These are phyloP conservation scores for Strobilomyces echinocephalus DNA, from an alignment of 768 basidiomycete species.

Conservation along the genomic window DNA sequence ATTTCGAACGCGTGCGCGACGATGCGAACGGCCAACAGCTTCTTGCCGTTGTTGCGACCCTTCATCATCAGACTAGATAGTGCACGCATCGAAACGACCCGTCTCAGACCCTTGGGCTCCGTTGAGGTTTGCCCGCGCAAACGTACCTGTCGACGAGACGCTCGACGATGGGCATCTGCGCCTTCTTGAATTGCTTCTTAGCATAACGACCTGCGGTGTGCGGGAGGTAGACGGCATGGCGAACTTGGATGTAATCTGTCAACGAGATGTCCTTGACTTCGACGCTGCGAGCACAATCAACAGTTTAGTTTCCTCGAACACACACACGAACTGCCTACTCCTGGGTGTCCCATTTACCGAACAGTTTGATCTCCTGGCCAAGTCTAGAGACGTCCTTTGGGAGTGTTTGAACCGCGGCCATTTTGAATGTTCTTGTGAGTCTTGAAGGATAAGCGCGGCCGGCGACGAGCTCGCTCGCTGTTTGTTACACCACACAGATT, in stretches of 20 bases:
- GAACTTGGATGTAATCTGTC: conserved; percentile 99
- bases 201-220: conserved; percentile 99
- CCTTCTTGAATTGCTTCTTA: conserved; percentile 99
- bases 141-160: conserved; percentile 92
- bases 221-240: conserved; percentile 94
- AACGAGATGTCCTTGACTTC: conserved; percentile 99
- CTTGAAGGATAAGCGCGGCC: conserved; percentile 17
- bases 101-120: background rate
- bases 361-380: conserved; percentile 88
- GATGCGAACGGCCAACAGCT: conserved; percentile 97
- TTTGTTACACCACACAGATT: conserved; percentile 16
- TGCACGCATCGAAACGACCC: no score
- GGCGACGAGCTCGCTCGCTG: conserved; percentile 25
- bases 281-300: conserved; percentile 51
- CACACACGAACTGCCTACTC: conserved; percentile 58
- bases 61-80: conserved; percentile 94
- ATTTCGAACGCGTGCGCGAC: conserved; percentile 99
- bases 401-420: conserved; percentile 66
- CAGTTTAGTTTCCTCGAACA: background rate
- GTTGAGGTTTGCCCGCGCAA: background rate
- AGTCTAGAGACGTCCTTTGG: conserved; percentile 79
- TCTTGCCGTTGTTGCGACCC: conserved; percentile 99
- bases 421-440: conserved; percentile 41
- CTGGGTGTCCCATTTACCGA: conserved; percentile 98
- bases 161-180: conserved; percentile 99